Evolutionary conservation across 495 filamentous ascomycete genomes (phyloP), one percentile per base, ranked within the genome.

Genomic region (Delitschia confertaspora): DNA sequence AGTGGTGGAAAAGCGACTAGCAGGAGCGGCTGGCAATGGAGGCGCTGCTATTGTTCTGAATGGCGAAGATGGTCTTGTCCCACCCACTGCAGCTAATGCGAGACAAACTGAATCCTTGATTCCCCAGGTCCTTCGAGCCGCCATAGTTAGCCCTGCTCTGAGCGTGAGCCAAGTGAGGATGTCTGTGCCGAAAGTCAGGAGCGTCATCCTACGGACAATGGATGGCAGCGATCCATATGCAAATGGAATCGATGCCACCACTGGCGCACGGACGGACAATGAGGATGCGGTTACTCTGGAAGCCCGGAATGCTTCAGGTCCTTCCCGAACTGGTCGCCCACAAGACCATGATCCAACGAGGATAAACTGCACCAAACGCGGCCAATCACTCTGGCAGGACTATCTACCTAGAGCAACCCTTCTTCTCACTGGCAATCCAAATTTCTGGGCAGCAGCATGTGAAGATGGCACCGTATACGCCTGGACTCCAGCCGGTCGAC

Each of bases 401-500:
- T 99, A 82, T 55, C 69, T 99, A 13, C 88, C 88, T 0, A 74
- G 78, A 27, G 76, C 80, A 21, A 83, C 89, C 9, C 71, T 96
- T 8, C 75, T 95, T 3, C 78, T 87, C 5, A 91, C 91, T 0
- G 91, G 91, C 0, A 95, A 88, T 58, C 76, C 80, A 45, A 75
- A 78, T 46, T 88, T 95, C 64, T 96, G 91, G 87, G 80, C 83
- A 7, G 88, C 80, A 8, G 87, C 82, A 11, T 94, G 86, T 48
- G 91, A 99, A 61, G 91, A 96, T 58, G 93, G 86, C 11, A 85
- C 79, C n/a, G 51, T 99, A 9, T 84, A 95, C 59, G 74, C 85
- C 21, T 99, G 89, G 88, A 89, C 88, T 1, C 89, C 91, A 2
- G 88, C 88, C n/a, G 91, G 91, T 3, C 76, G 93, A 41, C 74